Evolutionary conservation across 106 monocot species (phyloP), one percentile per base, ranked within the genome.

Genomic region (Posidonia australis): DNA sequence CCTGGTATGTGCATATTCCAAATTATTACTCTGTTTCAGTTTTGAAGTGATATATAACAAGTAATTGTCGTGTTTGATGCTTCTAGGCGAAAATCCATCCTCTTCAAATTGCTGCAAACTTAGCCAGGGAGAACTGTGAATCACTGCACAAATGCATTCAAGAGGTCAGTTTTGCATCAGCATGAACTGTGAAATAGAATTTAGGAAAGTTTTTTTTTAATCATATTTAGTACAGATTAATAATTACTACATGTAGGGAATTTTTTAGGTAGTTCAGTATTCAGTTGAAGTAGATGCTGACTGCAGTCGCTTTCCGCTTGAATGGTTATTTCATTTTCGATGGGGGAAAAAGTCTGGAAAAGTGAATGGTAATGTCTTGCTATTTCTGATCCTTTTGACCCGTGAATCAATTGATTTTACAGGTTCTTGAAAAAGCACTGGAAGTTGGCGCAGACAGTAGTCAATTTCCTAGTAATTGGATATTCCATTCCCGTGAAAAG

Each of bases 401-500:
- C 6, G 31, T 59, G 22, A 75, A 36, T 63, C 46, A 52, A 20
- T 57, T 75, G 29, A 55, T 80, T 81, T 76, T 82, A 66, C 87
- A 90, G 96, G 90, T 90, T 19, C 76, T 96, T 84, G 78, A 82
- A 30, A 96, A 84, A 67, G 86, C 96, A 42, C 22, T 96, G 66
- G 90, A 80, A 78, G 96, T 90, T 61, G 87, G 82, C 74, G 90
- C 84, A 32, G 84, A 96, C 69, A 87, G 87, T 78, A 87, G 64
- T 74, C 76, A 84, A 65, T 96, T 73, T 71, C 86, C 96, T 71
- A 78, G 75, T 71, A 69, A 80, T 69, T 96, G 96, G 90, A 84
- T 96, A 74, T 90, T 90, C 78, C 83, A 86, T 78, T 90, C 68
- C 13, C 90, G 90, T n/a, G 90, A 96, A 70, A 82, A 80, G 86